Conservation (phyloP, 208 protist genomes). For the Acanthamoeba lenticulata region DNA sequence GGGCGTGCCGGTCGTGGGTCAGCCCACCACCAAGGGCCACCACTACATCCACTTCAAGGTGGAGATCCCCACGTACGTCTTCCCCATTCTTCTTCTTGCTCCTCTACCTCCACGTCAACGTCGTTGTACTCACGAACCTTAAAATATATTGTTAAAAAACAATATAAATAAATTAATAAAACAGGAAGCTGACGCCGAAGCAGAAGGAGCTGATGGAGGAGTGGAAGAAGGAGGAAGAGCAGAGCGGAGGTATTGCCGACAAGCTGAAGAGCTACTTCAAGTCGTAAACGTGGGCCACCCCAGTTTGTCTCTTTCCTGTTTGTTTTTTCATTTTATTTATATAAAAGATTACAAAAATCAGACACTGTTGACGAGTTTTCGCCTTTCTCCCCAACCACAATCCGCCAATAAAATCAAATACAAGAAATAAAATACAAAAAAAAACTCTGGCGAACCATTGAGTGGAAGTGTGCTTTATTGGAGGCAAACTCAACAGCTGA, state of each 20-base stretch:
- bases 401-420: no score
- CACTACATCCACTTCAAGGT: constrained; percentile 79
- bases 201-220: constrained; percentile 49
- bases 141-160: no score
- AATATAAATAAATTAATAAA: no score
- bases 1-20: constrained; percentile 65
- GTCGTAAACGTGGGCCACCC: neutral
- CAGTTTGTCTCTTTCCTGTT: neutral
- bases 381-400: neutral
- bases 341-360: no score
- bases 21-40: neutral
- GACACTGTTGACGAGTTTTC: no score
- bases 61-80: constrained; percentile 68
- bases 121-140: no score
- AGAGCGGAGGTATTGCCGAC: neutral
- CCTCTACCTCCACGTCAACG: neutral
- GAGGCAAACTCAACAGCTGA: no score
- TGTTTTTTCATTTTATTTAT: neutral
- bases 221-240: constrained; percentile 23
- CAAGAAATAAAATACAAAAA: no score
- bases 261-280: constrained; percentile 44
- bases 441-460: no score
- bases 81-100: neutral
- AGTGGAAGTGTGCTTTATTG: no score
- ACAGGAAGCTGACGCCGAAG: constrained; percentile 15